Evolutionary conservation across 2,329 filamentous ascomycete species (phyloP).

Genomic region (Sporothrix luriei): DNA sequence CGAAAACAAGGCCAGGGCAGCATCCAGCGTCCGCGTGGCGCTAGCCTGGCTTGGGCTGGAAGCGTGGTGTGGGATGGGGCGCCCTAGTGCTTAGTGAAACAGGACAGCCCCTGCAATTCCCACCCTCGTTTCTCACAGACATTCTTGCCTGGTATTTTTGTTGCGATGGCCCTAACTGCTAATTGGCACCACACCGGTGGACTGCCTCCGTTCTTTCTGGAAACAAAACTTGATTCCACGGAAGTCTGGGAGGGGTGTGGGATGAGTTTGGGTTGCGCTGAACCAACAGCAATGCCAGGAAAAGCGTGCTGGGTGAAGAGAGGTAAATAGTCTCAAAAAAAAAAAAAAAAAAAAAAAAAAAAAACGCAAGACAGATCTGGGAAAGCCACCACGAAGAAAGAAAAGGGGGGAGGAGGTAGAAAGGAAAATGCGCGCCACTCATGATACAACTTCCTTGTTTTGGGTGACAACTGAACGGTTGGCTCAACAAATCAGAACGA

Average conservation of each 20-base stretch:
- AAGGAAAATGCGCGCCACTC: not conserved
- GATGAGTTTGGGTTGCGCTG: slow-evolving; percentile 14
- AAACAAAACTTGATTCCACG: slow-evolving; percentile 32
- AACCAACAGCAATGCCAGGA: not conserved
- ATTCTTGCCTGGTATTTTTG: slow-evolving; percentile 16
- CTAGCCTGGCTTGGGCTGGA: slow-evolving; percentile 29
- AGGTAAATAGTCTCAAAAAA: not conserved
- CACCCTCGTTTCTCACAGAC: slow-evolving; percentile 41
- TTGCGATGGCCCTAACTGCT: slow-evolving; percentile 2
- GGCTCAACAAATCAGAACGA: not conserved
- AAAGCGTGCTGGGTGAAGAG: slow-evolving; percentile 3
- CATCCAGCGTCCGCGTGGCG: slow-evolving; percentile 26
- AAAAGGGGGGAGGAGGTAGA: not conserved
- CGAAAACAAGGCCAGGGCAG: slow-evolving; percentile 4
- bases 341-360: not conserved
- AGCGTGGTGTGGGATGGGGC: slow-evolving; percentile 30
- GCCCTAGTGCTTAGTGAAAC: slow-evolving; percentile 52
- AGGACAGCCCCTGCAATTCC: slow-evolving; percentile 54
- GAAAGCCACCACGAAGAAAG: not conserved
- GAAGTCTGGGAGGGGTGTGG: slow-evolving; percentile 25
- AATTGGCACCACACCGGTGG: slow-evolving; percentile 3
- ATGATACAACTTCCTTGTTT: not conserved
- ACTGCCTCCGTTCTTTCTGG: slow-evolving; percentile 29
- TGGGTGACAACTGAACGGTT: not conserved
- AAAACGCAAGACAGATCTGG: slow-evolving; percentile 1